These are phyloP conservation scores for Sporopachydermia cereana DNA, from an alignment of 1,139 yeast species.

Conservation along the genomic window DNA sequence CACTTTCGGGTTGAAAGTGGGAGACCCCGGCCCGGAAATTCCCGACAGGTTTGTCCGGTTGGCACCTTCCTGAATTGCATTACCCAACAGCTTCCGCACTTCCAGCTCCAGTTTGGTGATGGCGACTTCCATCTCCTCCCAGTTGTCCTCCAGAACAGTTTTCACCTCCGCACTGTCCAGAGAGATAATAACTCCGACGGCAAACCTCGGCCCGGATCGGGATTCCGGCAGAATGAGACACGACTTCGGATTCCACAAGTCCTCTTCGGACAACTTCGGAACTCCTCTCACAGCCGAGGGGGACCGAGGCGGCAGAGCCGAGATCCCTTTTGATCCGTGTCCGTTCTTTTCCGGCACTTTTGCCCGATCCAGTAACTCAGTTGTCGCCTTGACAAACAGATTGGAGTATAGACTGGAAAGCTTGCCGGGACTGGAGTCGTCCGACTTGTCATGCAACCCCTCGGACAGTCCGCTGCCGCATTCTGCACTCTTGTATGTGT, in stretches of 20 bases:
- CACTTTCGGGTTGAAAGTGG: background rate
- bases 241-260: conserved; percentile 1
- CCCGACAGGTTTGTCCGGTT: background rate
- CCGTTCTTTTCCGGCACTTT: background rate
- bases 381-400: background rate
- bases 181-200: conserved; percentile 6
- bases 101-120: background rate
- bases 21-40: background rate
- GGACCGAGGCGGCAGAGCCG: background rate
- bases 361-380: background rate
- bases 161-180: conserved; percentile 3
- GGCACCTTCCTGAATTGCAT: background rate
- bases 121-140: conserved; percentile 6
- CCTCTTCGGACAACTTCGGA: background rate
- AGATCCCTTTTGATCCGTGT: background rate
- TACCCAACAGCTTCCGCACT: background rate
- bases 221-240: background rate
- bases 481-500: background rate
- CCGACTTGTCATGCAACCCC: background rate
- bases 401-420: background rate
- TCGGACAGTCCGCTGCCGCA: background rate
- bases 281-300: background rate
- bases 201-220: conserved; percentile 5
- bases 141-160: conserved; percentile 5
- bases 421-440: conserved; percentile 1